These are phyloP conservation scores for Grifola frondosa DNA, from an alignment of 1,284 basidiomycete species.

Conservation along the genomic window DNA sequence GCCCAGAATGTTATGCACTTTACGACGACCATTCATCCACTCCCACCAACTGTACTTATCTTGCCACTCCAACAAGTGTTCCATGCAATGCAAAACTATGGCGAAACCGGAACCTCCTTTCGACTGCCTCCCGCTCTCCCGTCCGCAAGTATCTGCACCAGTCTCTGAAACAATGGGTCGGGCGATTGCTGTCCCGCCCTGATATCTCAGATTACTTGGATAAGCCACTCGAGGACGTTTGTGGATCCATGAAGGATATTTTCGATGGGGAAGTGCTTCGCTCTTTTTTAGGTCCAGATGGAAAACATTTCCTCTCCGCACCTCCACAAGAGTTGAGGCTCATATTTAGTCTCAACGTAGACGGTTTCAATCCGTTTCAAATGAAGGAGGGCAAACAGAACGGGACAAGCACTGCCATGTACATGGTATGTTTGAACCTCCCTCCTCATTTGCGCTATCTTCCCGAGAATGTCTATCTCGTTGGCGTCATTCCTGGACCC, in stretches of 20 bases:
- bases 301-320: constrained; percentile 9
- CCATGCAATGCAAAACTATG: neutral
- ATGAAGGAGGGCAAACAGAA: constrained; percentile 15
- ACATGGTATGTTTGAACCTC: constrained; percentile 28
- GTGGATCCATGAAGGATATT: constrained; percentile 9
- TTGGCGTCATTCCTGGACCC: constrained; percentile 36
- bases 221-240: neutral
- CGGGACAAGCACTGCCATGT: constrained; percentile 18
- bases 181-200: constrained; percentile 8
- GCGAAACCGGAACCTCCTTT: neutral
- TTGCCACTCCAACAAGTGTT: neutral
- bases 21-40: neutral
- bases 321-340: constrained; percentile 1
- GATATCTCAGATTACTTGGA: constrained; percentile 15
- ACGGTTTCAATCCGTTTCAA: constrained; percentile 25
- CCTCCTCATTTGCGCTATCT: constrained; percentile 28
- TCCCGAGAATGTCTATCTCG: constrained; percentile 28
- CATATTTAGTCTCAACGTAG: constrained; percentile 13
- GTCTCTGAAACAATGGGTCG: constrained; percentile 12
- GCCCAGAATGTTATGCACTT: constrained; percentile 13
- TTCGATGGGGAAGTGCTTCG: too few species aligned
- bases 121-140: neutral
- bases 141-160: constrained; percentile 12
- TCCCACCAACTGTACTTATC: constrained; percentile 1
- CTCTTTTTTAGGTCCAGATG: too few species aligned